These are phyloP conservation scores for Rhizopus sp. DNA, from an alignment of 371 early-diverging fungal genomes.

Conservation along the genomic window DNA sequence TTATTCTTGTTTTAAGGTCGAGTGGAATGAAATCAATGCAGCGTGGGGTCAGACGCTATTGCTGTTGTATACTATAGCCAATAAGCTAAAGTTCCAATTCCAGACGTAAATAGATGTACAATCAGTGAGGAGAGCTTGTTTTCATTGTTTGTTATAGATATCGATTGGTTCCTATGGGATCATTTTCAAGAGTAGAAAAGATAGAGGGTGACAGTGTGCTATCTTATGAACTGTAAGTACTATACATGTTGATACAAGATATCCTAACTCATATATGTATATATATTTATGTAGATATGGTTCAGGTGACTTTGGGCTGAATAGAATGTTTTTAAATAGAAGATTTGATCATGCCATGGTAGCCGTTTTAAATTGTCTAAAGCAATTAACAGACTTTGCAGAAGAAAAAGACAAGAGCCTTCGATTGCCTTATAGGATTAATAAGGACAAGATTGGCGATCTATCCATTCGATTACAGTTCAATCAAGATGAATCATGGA, in stretches of 20 bases:
- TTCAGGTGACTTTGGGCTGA: constrained; percentile 82
- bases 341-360: constrained; percentile 91
- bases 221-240: constrained; percentile 76
- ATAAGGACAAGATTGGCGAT: constrained; percentile 89
- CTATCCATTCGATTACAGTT: constrained; percentile 84
- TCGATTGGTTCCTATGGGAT: constrained; percentile 89
- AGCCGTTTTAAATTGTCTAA: constrained; percentile 85
- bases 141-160: constrained; percentile 47
- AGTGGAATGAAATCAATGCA: constrained; percentile 97
- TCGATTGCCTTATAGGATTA: constrained; percentile 84
- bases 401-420: constrained; percentile 75
- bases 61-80: constrained; percentile 85
- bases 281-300: constrained; percentile 81
- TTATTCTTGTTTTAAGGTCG: constrained; percentile 52
- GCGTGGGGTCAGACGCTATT: constrained; percentile 93
- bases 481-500: constrained; percentile 91
- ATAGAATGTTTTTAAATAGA: constrained; percentile 76
- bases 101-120: constrained; percentile 53
- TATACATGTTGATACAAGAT: background rate
- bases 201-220: constrained; percentile 73
- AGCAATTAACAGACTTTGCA: constrained; percentile 83
- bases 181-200: constrained; percentile 88
- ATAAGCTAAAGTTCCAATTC: constrained; percentile 81
- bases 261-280: background rate
- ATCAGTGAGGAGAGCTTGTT: background rate